phyloP scores from a whole-genome alignment of 192 early-diverging fungal species.

The Rhizoclosmatium globosum region DNA sequence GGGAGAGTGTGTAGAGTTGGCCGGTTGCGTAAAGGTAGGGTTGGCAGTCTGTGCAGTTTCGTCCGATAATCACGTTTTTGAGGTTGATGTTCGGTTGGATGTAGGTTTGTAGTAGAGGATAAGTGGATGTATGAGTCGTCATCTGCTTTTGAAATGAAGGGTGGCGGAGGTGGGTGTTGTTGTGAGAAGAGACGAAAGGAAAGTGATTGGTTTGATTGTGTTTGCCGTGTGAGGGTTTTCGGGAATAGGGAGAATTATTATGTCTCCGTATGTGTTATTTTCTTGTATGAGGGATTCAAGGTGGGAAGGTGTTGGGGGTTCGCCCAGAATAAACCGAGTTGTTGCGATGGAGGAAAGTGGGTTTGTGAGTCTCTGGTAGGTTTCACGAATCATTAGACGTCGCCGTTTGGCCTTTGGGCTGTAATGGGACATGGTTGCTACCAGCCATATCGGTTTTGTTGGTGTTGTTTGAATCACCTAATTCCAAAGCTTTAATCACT shows the following conservation, averaged over 20 bases:
- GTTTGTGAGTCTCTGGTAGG: neutral
- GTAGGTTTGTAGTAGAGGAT: neutral
- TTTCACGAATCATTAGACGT: conserved; percentile 8
- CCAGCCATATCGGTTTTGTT: neutral
- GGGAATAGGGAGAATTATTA: neutral
- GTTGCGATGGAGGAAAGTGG: neutral
- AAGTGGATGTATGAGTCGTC: conserved; percentile 13
- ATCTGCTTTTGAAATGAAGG: conserved; percentile 10
- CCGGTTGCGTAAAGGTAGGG: conserved; percentile 13
- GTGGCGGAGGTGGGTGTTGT: neutral
- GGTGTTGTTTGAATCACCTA: too few species aligned
- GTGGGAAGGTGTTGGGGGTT: neutral
- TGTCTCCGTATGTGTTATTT: conserved; percentile 16
- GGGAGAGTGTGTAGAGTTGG: conserved; percentile 7
- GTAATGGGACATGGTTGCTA: conserved; percentile 18
- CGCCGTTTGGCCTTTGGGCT: neutral
- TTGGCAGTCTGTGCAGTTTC: conserved; percentile 22
- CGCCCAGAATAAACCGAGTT: conserved; percentile 1
- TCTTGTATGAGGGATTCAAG: neutral
- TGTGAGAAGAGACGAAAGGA: neutral
- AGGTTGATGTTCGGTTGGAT: neutral
- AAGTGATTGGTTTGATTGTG: conserved; percentile 1
- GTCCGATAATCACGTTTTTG: neutral
- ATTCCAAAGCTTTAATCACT: too few species aligned
- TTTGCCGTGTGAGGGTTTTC: neutral